A percentile compares a stretch with the other conserved stretches of the same genome.
Evolutionary conservation across 345 rosid species (phyloP).

Genomic region (Eutrema heterophyllum): DNA sequence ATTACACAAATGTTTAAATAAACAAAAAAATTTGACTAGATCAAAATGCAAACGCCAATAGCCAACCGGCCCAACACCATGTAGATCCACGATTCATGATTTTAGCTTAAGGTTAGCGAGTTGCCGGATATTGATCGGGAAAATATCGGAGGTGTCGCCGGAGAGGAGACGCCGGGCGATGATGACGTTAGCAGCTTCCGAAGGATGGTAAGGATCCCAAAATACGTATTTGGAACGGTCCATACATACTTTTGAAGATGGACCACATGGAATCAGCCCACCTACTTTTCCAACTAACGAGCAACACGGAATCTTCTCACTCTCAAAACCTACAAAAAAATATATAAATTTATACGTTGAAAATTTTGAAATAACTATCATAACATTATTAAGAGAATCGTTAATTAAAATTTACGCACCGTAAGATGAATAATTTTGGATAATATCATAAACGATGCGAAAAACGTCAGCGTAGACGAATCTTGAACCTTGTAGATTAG

Average conservation of each 20-base stretch:
- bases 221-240: constrained; percentile 34
- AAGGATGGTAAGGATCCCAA: constrained; percentile 42
- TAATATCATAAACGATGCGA: constrained; percentile 45
- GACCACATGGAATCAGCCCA: constrained; percentile 51
- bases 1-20: not conserved
- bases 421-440: constrained; percentile 45
- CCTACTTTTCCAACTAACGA: constrained; percentile 46
- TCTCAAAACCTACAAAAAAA: constrained; percentile 51
- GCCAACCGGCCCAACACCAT: not conserved
- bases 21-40: not conserved
- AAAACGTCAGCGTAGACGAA: constrained; percentile 52
- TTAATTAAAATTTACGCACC: constrained; percentile 22
- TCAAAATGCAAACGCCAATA: not conserved
- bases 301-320: constrained; percentile 51
- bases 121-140: constrained; percentile 38
- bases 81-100: not conserved
- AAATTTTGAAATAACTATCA: too few relatives aligned
- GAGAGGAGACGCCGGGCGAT: constrained; percentile 28
- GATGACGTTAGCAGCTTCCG: constrained; percentile 32
- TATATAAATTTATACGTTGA: not conserved
- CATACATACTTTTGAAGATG: constrained; percentile 24
- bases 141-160: constrained; percentile 31
- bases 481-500: constrained; percentile 35
- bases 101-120: constrained; percentile 19
- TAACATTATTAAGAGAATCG: not conserved